Evolutionary conservation across 2,329 filamentous ascomycete genomes (phyloP).

Genomic region (Trichoderma citrinoviride): DNA sequence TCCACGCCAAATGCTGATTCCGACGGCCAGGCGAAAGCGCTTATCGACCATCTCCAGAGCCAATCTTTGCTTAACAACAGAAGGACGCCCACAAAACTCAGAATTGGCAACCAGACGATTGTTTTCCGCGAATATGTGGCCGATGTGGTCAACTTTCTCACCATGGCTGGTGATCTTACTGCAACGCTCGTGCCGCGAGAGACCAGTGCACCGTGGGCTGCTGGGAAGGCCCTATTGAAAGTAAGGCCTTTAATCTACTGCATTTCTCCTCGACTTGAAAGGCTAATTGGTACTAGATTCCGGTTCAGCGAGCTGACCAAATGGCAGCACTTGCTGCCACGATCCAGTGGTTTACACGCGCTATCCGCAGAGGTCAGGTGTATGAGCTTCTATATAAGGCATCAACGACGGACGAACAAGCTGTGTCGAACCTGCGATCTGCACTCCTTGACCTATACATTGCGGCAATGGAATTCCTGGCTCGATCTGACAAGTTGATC

Average conservation of each 20-base stretch:
- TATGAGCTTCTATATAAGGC: neutral
- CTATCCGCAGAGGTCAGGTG: constrained; percentile 11
- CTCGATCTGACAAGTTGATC: neutral
- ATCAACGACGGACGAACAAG: neutral
- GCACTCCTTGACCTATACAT: constrained; percentile 9
- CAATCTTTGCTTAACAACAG: neutral
- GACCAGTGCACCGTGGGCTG: constrained; percentile 16
- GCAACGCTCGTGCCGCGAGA: constrained; percentile 3
- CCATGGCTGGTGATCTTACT: constrained; percentile 7
- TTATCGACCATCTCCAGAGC: neutral
- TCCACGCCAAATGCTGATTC: neutral
- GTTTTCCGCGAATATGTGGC: constrained; percentile 5
- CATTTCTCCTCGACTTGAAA: neutral
- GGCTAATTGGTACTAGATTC: neutral
- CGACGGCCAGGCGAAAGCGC: neutral
- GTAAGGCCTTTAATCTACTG: neutral
- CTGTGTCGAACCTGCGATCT: neutral
- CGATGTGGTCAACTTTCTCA: constrained; percentile 5
- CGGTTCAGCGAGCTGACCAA: constrained; percentile 6
- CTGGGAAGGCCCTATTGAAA: constrained; percentile 2
- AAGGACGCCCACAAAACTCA: neutral
- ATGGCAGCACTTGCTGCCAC: constrained; percentile 12
- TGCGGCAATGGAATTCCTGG: constrained; percentile 14
- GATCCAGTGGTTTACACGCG: constrained; percentile 3
- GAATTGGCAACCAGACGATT: neutral